Evolutionary conservation across 805 yeast genomes (phyloP).

Genomic region (Saturnispora serradocipensis): DNA sequence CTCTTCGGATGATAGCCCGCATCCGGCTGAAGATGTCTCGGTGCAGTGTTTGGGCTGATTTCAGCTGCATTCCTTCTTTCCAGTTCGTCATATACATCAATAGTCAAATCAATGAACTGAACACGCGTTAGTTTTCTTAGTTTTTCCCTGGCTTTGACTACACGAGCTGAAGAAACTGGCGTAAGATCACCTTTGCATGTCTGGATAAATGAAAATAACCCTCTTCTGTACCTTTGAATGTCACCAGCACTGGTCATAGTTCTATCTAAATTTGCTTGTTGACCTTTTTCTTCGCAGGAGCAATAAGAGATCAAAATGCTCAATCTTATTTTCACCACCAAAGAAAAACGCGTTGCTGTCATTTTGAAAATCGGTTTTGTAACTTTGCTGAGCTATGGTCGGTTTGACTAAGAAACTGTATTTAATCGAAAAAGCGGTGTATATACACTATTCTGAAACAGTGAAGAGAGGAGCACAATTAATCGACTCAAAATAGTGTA

Average conservation of each 20-base stretch:
- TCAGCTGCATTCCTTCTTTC: constrained; percentile 52
- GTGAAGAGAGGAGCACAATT: too few species aligned
- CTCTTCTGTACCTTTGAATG: constrained; percentile 18
- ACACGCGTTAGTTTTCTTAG: constrained; percentile 67
- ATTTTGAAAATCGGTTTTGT: neutral
- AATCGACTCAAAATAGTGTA: too few species aligned
- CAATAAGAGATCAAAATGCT: neutral
- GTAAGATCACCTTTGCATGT: constrained; percentile 38
- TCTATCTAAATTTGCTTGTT: neutral
- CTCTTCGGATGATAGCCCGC: constrained; percentile 81
- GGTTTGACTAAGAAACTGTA: too few species aligned
- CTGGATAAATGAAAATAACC: constrained; percentile 41
- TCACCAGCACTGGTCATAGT: constrained; percentile 8
- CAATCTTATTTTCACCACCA: neutral
- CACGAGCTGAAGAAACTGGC: constrained; percentile 44
- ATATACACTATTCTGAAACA: too few species aligned
- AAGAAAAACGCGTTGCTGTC: constrained; percentile 2
- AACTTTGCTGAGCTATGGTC: neutral
- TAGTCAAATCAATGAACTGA: constrained; percentile 83
- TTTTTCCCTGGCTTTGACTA: constrained; percentile 78
- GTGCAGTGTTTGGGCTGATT: neutral
- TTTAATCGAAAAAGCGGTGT: too few species aligned
- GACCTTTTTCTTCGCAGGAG: neutral
- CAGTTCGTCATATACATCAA: constrained; percentile 92
- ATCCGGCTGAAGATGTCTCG: constrained; percentile 32